Conservation (phyloP, 2,329 filamentous ascomycete species). For the Diaporthe longicolla region DNA sequence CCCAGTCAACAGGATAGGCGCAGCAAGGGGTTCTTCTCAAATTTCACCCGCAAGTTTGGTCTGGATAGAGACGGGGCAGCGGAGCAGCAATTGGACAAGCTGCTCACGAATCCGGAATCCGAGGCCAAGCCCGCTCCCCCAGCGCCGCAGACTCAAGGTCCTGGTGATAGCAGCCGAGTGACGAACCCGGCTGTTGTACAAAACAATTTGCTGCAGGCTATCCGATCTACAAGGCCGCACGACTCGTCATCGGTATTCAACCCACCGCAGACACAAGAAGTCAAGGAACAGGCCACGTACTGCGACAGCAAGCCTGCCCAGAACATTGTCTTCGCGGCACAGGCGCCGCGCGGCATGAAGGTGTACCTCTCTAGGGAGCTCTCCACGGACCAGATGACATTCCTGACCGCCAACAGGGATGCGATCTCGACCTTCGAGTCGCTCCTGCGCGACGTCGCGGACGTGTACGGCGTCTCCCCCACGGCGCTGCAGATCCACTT, state of each 20-base stretch:
- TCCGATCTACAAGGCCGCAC: constrained; percentile 83
- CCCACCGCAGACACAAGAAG: constrained; percentile 77
- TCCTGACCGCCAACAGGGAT: constrained; percentile 72
- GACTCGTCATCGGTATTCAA: constrained; percentile 81
- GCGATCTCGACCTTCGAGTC: constrained; percentile 78
- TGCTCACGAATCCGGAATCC: constrained; percentile 51
- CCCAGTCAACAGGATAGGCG: constrained; percentile 54
- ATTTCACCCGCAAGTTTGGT: constrained; percentile 76
- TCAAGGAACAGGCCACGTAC: constrained; percentile 88
- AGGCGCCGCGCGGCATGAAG: constrained; percentile 79
- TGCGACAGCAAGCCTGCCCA: constrained; percentile 84
- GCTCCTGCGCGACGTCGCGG: constrained; percentile 77
- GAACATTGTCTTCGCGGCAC: constrained; percentile 79
- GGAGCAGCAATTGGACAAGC: constrained; percentile 59
- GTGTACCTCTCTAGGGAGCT: constrained; percentile 77
- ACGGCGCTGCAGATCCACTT: constrained; percentile 88
- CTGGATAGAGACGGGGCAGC: constrained; percentile 68
- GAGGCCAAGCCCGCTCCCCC: constrained; percentile 38
- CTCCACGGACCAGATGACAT: constrained; percentile 62
- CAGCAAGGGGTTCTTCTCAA: constrained; percentile 75
- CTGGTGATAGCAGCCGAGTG: constrained; percentile 64
- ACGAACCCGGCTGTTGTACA: constrained; percentile 74
- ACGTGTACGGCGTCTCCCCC: constrained; percentile 79
- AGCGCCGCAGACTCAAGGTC: constrained; percentile 33
- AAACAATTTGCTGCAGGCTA: constrained; percentile 82